Evolutionary conservation across 1,284 basidiomycete genomes (phyloP), one percentile per base, ranked within the genome.

Genomic region (Malassezia furfur): DNA sequence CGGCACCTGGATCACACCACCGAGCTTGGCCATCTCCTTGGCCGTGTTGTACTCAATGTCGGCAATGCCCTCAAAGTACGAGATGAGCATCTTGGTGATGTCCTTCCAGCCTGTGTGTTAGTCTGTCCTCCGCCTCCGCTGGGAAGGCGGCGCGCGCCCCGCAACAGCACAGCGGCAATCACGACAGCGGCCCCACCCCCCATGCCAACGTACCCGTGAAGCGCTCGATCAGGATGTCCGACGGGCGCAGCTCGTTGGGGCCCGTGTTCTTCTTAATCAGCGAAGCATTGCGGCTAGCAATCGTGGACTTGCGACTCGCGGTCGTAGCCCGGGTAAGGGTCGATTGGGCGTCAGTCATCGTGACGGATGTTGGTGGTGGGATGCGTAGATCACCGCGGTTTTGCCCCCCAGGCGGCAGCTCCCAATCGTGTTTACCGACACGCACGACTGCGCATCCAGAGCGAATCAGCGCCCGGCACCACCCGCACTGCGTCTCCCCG

Each of bases 1-100:
- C 2, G 94, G 94, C 1, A 96, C 93, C 77, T 98, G 93, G 66
- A 98, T 93, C 61, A 96, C 90, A 10, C 86, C 89, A n/a, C 87
- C 88, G 49, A 98, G 84, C 77, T 94, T 94, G 46, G 87, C 88
- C 75, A 96, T 82, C 77, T 96, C 93, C 68, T 85, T 85, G 37
- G 91, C 90, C 17, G 89, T 87, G 77, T 93, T 93, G 78, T 88
- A 90, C 65, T 77, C 67, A 35, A 67, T 68, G 48, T 66, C 67
- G 45, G 64, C 64, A 48, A 68, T 72, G 45, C 91, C 91, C 81
- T 87, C 77, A 52, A 78, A 78, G 75, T 79, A 79, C 65, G 76
- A 75, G 75, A 65, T 66, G 44, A 72, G 70, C 55, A 66, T 67
- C 62, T 71, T 72, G 60, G 94, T 90, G 72, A 96, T 94, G 50